These are phyloP conservation scores for Rheum nobile DNA, from an alignment of 148 eudicot species.

Conservation along the genomic window DNA sequence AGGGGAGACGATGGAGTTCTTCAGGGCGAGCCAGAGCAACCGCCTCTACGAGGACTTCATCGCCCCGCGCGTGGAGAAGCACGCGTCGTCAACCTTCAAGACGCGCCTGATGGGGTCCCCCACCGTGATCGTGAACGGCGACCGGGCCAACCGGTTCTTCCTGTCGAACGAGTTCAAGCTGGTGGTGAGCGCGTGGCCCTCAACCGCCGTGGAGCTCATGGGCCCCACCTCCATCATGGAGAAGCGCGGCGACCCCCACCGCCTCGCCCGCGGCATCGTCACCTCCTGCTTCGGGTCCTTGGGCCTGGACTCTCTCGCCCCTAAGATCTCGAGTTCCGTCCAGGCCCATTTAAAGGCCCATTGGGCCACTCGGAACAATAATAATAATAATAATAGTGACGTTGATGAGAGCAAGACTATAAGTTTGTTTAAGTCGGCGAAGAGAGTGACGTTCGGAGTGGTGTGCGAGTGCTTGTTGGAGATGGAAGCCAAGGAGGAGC, in stretches of 20 bases:
- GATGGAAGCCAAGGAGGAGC: slow-evolving; percentile 32
- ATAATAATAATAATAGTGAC: no score
- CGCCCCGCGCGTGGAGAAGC: slow-evolving; percentile 31
- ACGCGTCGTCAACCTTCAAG: slow-evolving; percentile 53
- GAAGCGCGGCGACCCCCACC: slow-evolving; percentile 53
- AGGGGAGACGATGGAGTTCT: slow-evolving; percentile 63
- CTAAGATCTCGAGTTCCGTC: slow-evolving; percentile 35
- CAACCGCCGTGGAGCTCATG: slow-evolving; percentile 71
- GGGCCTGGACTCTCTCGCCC: slow-evolving; percentile 40
- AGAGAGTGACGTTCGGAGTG: slow-evolving; percentile 40
- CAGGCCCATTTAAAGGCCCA: not conserved
- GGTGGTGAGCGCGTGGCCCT: slow-evolving; percentile 80
- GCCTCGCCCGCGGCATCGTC: slow-evolving; percentile 37
- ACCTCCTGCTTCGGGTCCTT: slow-evolving; percentile 29
- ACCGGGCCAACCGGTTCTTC: slow-evolving; percentile 55
- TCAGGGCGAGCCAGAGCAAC: slow-evolving; percentile 47
- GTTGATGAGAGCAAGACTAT: not conserved
- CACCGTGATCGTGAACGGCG: slow-evolving; percentile 51
- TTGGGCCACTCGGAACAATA: no score
- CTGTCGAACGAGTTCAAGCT: slow-evolving; percentile 72
- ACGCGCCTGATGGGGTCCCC: slow-evolving; percentile 68
- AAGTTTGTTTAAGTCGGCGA: slow-evolving; percentile 12
- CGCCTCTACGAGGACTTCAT: slow-evolving; percentile 51
- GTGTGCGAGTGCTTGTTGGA: slow-evolving; percentile 64
- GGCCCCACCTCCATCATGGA: slow-evolving; percentile 70